Base-by-base conservation (phyloP, 2,329 filamentous ascomycete species). In the Pseudogymnoascus sp. region DNA sequence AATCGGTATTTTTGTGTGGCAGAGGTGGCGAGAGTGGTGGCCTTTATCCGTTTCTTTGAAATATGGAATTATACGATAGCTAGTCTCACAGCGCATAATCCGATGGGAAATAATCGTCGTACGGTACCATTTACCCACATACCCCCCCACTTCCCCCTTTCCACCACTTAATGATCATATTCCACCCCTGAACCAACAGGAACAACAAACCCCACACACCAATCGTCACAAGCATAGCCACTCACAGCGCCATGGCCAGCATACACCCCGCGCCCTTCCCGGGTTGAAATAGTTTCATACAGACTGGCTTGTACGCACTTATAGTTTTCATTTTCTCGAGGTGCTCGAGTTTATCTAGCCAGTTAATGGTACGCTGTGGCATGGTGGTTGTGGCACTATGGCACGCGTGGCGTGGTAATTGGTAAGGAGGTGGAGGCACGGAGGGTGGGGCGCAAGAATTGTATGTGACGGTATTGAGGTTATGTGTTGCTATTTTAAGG, bases 211-310 rank as follows among this genome's bases (percentile, higher is more conserved):
- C 31, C 8, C 31, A 33, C 31, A 26, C 3, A 6, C 8, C 2
- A 33, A 33, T 26, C 8, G 11, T 6, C 3, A 11, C 31, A 11
- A 33, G 31, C 31, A 11, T 33, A 3, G 6, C 31, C 8, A 33
- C 3, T 1, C 7, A 3, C 7, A 8, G 6, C 1, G 6, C 6
- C 2, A 40, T 1, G n/a, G 6, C n/a, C n/a, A 19, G 1, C n/a
- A 40, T 40, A 40, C 2, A 10, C n/a, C 1, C 37, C 7, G 37
- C n/a, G 1, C 6, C 3, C 6, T 19, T 8, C 37, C 37, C n/a
- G 6, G 8, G 6, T 10, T 19, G 2, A 6, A 19, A 8, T 1
- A 40, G 37, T 40, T 14, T 40, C 16, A 1, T 6, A 19, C 37
- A 40, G n/a, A 40, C 37, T 6, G 37, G 37, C n/a, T 19, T 16